Base-by-base conservation (phyloP, 31 red algal genomes). In the Asparagopsis taxiformis region DNA sequence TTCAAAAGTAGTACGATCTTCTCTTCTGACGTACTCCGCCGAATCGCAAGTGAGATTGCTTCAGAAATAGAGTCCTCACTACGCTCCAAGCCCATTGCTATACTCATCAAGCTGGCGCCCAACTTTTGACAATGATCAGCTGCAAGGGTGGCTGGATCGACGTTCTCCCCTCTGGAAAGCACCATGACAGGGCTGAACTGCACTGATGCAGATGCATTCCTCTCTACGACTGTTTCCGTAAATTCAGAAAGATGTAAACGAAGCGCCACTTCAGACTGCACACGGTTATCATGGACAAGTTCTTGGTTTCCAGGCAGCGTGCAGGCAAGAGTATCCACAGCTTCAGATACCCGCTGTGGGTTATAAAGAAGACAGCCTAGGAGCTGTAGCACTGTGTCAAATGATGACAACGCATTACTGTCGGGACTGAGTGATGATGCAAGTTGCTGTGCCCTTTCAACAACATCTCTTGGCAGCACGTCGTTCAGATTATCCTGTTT, bases 1-100 rank as follows among this genome's bases (percentile, higher is more conserved):
- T 82, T 91, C 3, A 91, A 37, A 4, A 91, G 34, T 35, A 91
- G 41, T 3, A 84, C 23, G 1, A 79, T 67, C 51, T 55, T 67
- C 31, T 52, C 46, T 33, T 70, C 65, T 3, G 43, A 52, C 15
- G 48, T 15, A 0, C 38, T 49, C 39, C 64, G 71, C 36, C 57
- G 37, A 52, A 52, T 65, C 23, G 87, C 87, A 64, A 46, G 70
- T 25, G 29, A 50, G 41, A 83, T 77, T 8, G 67, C 34, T 32
- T 72, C 57, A 50, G 59, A 50, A 21, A 79, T 34, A 24, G 34
- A 41, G 44, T 65, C 68, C 29, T 59, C 74, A 5, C 63, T 68
- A 17, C 70, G 56, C 1, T 34, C 32, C 53, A 39, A 59, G 10
- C 87, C 87, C 72, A 84, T 78, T 6, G 87, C 72, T 36, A 83